Conservation (phyloP, 768 basidiomycete genomes). For the Strobilomyces dryophilus region DNA sequence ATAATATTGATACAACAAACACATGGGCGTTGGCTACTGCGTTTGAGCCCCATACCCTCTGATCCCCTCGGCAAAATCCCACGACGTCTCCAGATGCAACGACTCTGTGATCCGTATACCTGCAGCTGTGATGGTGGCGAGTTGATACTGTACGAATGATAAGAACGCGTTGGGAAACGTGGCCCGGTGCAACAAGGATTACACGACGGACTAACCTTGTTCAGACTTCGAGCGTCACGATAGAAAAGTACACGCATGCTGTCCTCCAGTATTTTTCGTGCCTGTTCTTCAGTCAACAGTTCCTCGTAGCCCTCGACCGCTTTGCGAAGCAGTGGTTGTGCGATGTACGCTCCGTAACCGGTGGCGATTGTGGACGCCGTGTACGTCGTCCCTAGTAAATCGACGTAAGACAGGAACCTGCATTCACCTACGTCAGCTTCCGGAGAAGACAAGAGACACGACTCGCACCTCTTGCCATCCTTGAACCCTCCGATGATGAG, state of each 20-base stretch:
- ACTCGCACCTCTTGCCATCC: constrained; percentile 69
- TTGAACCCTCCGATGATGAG: constrained; percentile 90
- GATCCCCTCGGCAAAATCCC: constrained; percentile 91
- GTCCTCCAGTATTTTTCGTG: constrained; percentile 70
- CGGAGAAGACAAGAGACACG: neutral
- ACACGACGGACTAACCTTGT: constrained; percentile 62
- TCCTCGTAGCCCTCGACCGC: constrained; percentile 84
- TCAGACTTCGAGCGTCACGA: constrained; percentile 90
- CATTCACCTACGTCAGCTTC: neutral
- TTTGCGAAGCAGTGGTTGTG: constrained; percentile 86
- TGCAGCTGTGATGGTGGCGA: constrained; percentile 77
- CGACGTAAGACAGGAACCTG: constrained; percentile 92
- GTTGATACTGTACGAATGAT: constrained; percentile 73
- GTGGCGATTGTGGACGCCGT: constrained; percentile 90
- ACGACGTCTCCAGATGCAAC: constrained; percentile 68
- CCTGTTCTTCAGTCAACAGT: constrained; percentile 72
- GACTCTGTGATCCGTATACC: constrained; percentile 82
- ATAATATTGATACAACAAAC: constrained; percentile 11
- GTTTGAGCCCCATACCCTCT: constrained; percentile 89
- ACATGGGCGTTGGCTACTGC: constrained; percentile 44
- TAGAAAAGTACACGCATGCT: constrained; percentile 95
- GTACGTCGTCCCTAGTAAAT: constrained; percentile 96
- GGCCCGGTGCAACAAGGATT: neutral
- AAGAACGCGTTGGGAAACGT: neutral
- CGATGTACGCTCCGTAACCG: constrained; percentile 90